Percentiles rank a stretch among this genome's conserved stretches.
Conservation (phyloP, 2,329 filamentous ascomycete species). For the Immersiporthe knoxdaviesiana region DNA sequence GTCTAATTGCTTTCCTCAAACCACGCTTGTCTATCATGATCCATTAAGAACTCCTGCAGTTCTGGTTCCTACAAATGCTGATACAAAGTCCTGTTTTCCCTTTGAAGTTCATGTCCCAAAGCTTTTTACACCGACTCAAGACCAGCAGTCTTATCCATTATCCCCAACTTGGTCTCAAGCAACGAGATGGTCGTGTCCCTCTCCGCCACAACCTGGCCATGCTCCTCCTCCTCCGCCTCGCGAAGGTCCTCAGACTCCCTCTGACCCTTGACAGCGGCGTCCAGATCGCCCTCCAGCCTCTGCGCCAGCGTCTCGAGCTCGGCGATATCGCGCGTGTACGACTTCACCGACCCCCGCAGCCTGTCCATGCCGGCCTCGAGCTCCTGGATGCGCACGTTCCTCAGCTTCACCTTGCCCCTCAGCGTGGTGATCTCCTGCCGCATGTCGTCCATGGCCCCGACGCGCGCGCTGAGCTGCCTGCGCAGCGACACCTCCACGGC, state of each 20-base stretch:
- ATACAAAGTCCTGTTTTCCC: too few species aligned
- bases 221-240: conserved; percentile 41
- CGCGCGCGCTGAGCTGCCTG: conserved; percentile 58
- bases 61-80: too few species aligned
- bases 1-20: conserved; percentile 33
- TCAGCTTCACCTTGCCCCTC: conserved; percentile 34
- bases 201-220: conserved; percentile 40
- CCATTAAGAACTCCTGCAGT: too few species aligned
- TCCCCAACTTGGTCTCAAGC: conserved; percentile 50
- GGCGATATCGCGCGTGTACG: conserved; percentile 56
- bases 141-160: conserved; percentile 43
- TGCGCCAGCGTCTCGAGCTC: conserved; percentile 58
- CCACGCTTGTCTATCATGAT: conserved; percentile 47
- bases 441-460: conserved; percentile 54
- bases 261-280: conserved; percentile 35
- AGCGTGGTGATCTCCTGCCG: conserved; percentile 45
- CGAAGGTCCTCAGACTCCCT: conserved; percentile 32
- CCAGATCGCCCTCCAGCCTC: conserved; percentile 48
- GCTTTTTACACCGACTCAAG: too few species aligned
- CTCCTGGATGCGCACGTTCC: conserved; percentile 47
- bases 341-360: conserved; percentile 55
- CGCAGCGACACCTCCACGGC: conserved; percentile 58
- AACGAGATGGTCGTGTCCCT: conserved; percentile 44
- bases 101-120: too few species aligned
- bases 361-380: conserved; percentile 54